Evolutionary conservation across 2,329 filamentous ascomycete species (phyloP).

Genomic region (Colletotrichum sp.): DNA sequence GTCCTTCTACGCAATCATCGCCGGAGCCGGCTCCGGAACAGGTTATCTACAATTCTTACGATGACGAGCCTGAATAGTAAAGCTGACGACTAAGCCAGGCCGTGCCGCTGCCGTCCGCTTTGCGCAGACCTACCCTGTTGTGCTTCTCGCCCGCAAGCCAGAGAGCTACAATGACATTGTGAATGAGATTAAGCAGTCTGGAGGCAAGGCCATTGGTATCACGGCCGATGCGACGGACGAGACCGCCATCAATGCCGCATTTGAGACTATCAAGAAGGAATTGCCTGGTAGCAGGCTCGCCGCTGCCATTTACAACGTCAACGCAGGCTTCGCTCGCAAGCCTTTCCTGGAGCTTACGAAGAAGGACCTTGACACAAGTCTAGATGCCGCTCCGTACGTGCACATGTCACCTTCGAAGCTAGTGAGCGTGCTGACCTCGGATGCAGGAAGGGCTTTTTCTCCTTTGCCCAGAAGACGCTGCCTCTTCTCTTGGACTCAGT

Average conservation of each 20-base stretch:
- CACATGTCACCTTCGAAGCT: not conserved
- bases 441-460: conserved; percentile 67
- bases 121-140: conserved; percentile 71
- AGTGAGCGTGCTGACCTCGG: not conserved
- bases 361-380: conserved; percentile 53
- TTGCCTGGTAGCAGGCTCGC: conserved; percentile 60
- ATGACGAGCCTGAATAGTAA: conserved; percentile 64
- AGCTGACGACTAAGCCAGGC: conserved; percentile 40
- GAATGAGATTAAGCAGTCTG: conserved; percentile 68
- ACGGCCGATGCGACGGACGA: conserved; percentile 65
- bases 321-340: conserved; percentile 53
- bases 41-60: conserved; percentile 45
- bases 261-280: conserved; percentile 65
- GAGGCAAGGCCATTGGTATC: conserved; percentile 75
- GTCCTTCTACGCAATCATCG: conserved; percentile 67
- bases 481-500: conserved; percentile 73
- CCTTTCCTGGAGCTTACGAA: conserved; percentile 62
- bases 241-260: conserved; percentile 46
- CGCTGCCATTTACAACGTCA: conserved; percentile 76
- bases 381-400: conserved; percentile 56
- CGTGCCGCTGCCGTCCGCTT: conserved; percentile 61
- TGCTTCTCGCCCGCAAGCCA: conserved; percentile 73
- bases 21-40: conserved; percentile 76
- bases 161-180: conserved; percentile 71
- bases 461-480: conserved; percentile 75